Evolutionary conservation across 345 rosid species (phyloP).

Genomic region (Eucalyptus polyanthemos): DNA sequence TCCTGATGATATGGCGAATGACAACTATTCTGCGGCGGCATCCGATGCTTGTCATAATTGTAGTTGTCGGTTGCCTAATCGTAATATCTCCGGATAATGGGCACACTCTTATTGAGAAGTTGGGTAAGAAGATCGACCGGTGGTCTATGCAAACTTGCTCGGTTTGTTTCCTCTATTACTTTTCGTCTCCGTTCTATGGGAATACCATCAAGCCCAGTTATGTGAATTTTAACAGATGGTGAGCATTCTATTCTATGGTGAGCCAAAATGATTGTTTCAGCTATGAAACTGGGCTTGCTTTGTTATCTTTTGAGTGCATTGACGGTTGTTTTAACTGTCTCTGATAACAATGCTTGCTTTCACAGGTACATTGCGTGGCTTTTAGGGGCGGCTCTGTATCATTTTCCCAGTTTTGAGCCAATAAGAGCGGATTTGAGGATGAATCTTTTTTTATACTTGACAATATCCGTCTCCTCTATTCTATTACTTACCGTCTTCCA

Average conservation of each 20-base stretch:
- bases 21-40: background rate
- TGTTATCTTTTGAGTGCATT: background rate
- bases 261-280: background rate
- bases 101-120: conserved; percentile 30
- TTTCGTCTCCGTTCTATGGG: conserved; percentile 90
- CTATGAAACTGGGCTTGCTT: background rate
- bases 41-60: conserved; percentile 39
- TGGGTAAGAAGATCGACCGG: conserved; percentile 43
- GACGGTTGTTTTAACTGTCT: background rate
- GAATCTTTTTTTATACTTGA: conserved; percentile 86
- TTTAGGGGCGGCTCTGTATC: conserved; percentile 90
- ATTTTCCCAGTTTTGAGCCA: conserved; percentile 95
- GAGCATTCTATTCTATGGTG: background rate
- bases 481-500: conserved; percentile 88
- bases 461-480: conserved; percentile 71
- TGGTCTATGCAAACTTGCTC: conserved; percentile 98
- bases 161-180: conserved; percentile 96
- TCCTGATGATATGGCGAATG: conserved; percentile 21
- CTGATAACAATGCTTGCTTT: background rate
- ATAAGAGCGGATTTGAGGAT: conserved; percentile 99
- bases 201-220: conserved; percentile 91
- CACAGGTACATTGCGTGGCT: conserved; percentile 97
- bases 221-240: conserved; percentile 94
- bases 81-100: conserved; percentile 91
- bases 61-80: conserved; percentile 78